Base-by-base conservation (phyloP, 164 flowering plant species). In the Berberis thunbergii region DNA sequence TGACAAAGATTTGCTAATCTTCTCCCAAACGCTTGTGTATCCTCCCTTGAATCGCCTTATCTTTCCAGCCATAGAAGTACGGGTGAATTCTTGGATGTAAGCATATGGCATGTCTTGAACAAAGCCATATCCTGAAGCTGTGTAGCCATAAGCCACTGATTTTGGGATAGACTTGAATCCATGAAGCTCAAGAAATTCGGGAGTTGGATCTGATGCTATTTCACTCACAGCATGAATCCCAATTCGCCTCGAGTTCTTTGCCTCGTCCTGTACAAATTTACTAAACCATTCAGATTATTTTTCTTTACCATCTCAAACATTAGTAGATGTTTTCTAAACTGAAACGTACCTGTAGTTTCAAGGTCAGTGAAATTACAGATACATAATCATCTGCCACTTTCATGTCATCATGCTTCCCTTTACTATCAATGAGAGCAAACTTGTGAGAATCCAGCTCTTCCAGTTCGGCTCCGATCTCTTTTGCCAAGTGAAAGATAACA, bases 51-150 rank as follows among this genome's bases (percentile, higher is more conserved):
- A 81, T 38, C 91, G 83, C 46, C 86, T 68, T 38, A 88, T 84
- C 59, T 86, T 86, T 60, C 96, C 96, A 54, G 96, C 91, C 91
- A 88, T 88, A 13, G 91, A 86, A 13, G 91, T 88, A 13, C 84
- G 71, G 4, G 83, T 88, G 74, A 88, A 88, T 72, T 88, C 91
- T 57, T 88, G 91, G 65, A 88, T 75, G 72, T 86, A 88, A 39
- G 91, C 96, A 73, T 86, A 88, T 43, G 96, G 89, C 91, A 88
- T 86, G 73, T 88, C 96, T 70, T 84, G 87, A 58, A 83, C 81
- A 69, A 80, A 88, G 10, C 96, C 96, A 69, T 86, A 88, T 2
- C 96, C 96, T 6, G 96, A 88, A 61, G 96, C 96, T 7, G 89
- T 86, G 71, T 79, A 88, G 46, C 96, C 96, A 76, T 83, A 86